Conservation (phyloP, 495 filamentous ascomycete genomes). For the Trichoderma asperelloides region DNA sequence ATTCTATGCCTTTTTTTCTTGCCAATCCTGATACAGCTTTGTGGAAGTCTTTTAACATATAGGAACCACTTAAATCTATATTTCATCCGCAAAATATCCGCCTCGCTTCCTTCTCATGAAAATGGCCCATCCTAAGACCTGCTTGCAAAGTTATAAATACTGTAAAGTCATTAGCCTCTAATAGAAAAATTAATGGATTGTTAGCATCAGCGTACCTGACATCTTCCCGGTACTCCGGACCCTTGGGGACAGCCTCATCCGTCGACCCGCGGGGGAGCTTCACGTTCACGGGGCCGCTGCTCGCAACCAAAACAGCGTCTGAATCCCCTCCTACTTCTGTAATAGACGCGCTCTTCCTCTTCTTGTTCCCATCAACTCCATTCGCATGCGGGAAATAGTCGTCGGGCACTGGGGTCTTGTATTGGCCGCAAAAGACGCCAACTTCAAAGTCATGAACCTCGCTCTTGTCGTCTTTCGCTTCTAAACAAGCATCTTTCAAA, state of each 20-base stretch:
- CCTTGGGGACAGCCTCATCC: slow-evolving; percentile 9
- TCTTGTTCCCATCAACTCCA: slow-evolving; percentile 58
- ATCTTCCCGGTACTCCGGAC: slow-evolving; percentile 21
- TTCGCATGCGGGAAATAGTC: slow-evolving; percentile 86
- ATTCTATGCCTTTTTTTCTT: too few relatives aligned
- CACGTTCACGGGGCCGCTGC: slow-evolving; percentile 19
- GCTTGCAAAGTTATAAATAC: neutral
- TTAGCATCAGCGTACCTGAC: slow-evolving; percentile 19
- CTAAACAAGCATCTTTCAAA: slow-evolving; percentile 69
- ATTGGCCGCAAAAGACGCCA: slow-evolving; percentile 92
- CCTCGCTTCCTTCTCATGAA: too few relatives aligned
- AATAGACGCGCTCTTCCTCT: slow-evolving; percentile 20
- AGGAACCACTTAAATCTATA: too few relatives aligned
- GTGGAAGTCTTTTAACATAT: too few relatives aligned
- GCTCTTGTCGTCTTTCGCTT: slow-evolving; percentile 46
- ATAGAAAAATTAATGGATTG: neutral
- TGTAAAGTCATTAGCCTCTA: neutral
- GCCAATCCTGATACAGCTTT: too few relatives aligned
- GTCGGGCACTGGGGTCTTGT: slow-evolving; percentile 74
- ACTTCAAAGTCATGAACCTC: slow-evolving; percentile 65
- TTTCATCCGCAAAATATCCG: too few relatives aligned
- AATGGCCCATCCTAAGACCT: too few relatives aligned
- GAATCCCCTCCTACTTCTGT: neutral
- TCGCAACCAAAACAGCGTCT: slow-evolving; percentile 9
- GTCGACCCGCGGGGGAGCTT: neutral